Conservation (phyloP, 2,329 filamentous ascomycete species). For the Alternaria hordeiaustralica region DNA sequence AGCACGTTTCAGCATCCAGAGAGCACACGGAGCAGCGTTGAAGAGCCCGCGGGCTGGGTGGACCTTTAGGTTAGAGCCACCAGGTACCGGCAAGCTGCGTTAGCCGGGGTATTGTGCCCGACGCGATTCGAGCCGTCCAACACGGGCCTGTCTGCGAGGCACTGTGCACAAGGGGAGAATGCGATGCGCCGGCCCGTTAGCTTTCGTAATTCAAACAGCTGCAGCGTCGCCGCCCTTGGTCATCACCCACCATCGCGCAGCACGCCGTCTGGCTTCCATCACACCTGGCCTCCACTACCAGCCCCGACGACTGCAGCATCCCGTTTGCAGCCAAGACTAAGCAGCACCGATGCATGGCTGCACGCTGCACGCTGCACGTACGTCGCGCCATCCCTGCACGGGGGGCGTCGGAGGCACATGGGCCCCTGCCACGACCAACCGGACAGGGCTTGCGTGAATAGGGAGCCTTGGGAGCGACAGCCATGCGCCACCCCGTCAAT, state of each 20-base stretch:
- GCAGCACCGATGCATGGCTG: slow-evolving; percentile 18
- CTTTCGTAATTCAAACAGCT: slow-evolving; percentile 5
- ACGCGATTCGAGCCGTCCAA: slow-evolving; percentile 29
- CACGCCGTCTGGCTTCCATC: neutral
- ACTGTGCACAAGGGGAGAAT: slow-evolving; percentile 14
- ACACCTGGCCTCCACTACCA: slow-evolving; percentile 6
- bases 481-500: slow-evolving; percentile 18
- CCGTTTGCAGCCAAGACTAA: slow-evolving; percentile 27
- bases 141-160: slow-evolving; percentile 21
- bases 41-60: slow-evolving; percentile 32
- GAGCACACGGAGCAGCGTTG: slow-evolving; percentile 34
- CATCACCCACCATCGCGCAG: neutral
- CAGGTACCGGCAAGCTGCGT: slow-evolving; percentile 35
- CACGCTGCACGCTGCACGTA: slow-evolving; percentile 21
- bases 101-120: slow-evolving; percentile 29
- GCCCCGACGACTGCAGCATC: slow-evolving; percentile 17
- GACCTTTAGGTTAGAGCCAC: slow-evolving; percentile 33
- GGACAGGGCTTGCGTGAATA: slow-evolving; percentile 24
- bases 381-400: slow-evolving; percentile 26
- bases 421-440: slow-evolving; percentile 24
- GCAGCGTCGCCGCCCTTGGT: slow-evolving; percentile 1
- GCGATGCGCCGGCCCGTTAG: slow-evolving; percentile 15
- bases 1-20: slow-evolving; percentile 50
- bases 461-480: slow-evolving; percentile 23
- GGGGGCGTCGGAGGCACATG: slow-evolving; percentile 16